Conservation (phyloP, 2,329 filamentous ascomycete species). For the Paecilomyces fulvus region DNA sequence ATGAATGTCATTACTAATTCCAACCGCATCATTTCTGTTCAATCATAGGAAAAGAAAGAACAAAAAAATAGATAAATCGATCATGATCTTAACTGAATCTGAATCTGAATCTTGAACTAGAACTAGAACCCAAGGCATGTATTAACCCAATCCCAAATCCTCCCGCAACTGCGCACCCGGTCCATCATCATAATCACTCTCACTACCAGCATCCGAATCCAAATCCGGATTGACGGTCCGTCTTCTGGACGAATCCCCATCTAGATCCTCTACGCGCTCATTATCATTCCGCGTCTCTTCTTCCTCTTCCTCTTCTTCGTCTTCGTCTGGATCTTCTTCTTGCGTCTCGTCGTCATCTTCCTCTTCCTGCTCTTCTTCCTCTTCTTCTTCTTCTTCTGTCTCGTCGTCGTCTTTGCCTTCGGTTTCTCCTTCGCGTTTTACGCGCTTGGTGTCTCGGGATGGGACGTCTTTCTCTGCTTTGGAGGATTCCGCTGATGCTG, state of each 20-base stretch:
- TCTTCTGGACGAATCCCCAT: constrained; percentile 12
- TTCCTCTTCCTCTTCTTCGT: constrained; percentile 15
- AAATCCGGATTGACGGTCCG: background rate
- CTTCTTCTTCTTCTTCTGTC: constrained; percentile 2
- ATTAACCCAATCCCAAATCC: constrained; percentile 7
- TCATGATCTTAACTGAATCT: background rate
- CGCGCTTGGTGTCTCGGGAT: constrained; percentile 11
- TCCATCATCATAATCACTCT: constrained; percentile 7
- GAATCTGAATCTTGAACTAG: background rate
- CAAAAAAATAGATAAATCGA: background rate
- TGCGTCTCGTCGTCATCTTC: constrained; percentile 13
- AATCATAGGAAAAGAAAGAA: background rate
- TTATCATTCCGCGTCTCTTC: constrained; percentile 22
- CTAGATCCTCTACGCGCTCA: constrained; percentile 30
- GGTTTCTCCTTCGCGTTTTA: constrained; percentile 4
- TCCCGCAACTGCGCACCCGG: constrained; percentile 8
- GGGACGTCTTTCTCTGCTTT: constrained; percentile 47
- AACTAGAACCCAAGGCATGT: background rate
- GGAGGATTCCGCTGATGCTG: constrained; percentile 49
- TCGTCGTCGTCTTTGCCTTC: constrained; percentile 4
- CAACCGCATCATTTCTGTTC: background rate
- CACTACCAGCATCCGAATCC: background rate
- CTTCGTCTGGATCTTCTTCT: constrained; percentile 14
- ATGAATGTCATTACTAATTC: background rate
- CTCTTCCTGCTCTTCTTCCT: constrained; percentile 12